Conservation (phyloP, 2,329 filamentous ascomycete species). For the Cercospora sesami region DNA sequence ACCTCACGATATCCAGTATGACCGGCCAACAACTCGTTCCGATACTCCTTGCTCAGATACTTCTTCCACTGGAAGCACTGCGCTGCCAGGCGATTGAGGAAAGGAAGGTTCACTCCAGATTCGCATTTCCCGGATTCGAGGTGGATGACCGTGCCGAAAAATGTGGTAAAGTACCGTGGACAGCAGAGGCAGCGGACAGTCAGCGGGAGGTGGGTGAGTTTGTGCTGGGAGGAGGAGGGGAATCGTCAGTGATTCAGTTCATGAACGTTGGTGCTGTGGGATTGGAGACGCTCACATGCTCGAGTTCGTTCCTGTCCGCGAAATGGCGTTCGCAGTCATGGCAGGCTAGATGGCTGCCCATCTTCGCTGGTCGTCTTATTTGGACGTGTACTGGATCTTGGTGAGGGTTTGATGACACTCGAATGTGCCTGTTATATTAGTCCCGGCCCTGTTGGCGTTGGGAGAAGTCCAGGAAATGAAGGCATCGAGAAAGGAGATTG, state of each 20-base stretch:
- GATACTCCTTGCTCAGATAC: constrained; percentile 14
- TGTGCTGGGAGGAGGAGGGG: not conserved
- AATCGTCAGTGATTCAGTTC: not conserved
- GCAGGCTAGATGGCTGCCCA: not conserved
- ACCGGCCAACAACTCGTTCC: not conserved
- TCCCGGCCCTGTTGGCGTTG: not conserved
- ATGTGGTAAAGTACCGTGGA: constrained; percentile 18
- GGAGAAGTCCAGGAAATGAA: not conserved
- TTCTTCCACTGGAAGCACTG: constrained; percentile 23
- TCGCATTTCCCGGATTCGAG: constrained; percentile 16
- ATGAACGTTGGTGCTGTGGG: not conserved
- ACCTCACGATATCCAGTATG: constrained; percentile 9
- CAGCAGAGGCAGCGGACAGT: constrained; percentile 12
- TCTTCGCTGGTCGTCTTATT: not conserved
- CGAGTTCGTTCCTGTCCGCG: not conserved
- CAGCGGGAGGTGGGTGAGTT: not conserved
- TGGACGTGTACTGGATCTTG: not conserved
- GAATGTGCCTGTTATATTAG: not conserved
- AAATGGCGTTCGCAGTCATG: not conserved
- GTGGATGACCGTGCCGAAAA: constrained; percentile 23
- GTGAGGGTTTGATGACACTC: not conserved
- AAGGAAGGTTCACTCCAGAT: constrained; percentile 10
- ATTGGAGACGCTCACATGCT: not conserved
- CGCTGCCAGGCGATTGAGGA: constrained; percentile 18
- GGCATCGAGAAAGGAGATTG: not conserved